These are phyloP conservation scores for Syzygium grande DNA, from an alignment of 345 rosid species.

Conservation along the genomic window DNA sequence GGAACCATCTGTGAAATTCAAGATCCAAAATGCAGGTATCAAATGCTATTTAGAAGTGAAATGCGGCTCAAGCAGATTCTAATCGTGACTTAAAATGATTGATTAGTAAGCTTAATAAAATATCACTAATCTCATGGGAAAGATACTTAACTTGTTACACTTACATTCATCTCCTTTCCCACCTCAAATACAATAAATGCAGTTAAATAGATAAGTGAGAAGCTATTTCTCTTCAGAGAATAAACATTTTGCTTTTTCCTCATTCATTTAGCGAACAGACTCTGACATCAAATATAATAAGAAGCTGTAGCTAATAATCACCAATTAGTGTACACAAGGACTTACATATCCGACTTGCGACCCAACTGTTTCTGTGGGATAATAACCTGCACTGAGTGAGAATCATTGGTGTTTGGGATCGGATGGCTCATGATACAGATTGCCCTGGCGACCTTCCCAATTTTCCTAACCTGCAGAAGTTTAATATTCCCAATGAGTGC, in stretches of 20 bases:
- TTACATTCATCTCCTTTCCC: background rate
- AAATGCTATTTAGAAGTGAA: background rate
- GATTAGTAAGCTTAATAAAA: background rate
- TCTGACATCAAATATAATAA: background rate
- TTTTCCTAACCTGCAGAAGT: conserved; percentile 62
- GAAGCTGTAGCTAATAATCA: background rate
- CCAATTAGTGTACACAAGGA: background rate
- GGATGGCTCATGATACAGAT: conserved; percentile 95
- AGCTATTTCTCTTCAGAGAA: background rate
- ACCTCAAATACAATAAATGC: background rate
- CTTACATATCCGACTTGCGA: conserved; percentile 80
- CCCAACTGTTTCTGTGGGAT: conserved; percentile 95
- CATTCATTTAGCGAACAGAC: background rate
- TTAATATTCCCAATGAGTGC: background rate
- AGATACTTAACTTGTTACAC: background rate
- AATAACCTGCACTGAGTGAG: conserved; percentile 85
- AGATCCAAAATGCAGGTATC: background rate
- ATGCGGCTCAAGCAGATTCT: background rate
- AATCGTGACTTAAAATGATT: background rate
- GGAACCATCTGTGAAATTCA: background rate
- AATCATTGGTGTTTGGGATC: conserved; percentile 76
- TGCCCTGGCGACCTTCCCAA: conserved; percentile 86
- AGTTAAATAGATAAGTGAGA: background rate
- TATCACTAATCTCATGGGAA: background rate
- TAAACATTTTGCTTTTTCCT: background rate